Base-by-base conservation (phyloP, 495 filamentous ascomycete genomes). In the Neurospora hispaniola region DNA sequence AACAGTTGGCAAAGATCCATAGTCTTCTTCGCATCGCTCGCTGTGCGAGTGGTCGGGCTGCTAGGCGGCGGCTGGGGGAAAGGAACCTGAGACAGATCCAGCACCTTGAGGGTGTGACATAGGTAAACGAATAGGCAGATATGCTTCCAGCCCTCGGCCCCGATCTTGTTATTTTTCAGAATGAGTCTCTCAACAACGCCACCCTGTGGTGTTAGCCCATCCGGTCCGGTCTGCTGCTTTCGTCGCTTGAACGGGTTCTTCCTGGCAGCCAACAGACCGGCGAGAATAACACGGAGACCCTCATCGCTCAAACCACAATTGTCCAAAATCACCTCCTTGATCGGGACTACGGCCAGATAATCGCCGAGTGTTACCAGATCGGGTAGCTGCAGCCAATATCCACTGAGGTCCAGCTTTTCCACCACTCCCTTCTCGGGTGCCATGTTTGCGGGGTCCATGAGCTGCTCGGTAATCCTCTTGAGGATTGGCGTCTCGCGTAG, bases 91-190 rank as follows among this genome's bases (percentile, higher is more conserved):
- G 93, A 94, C 35, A 98, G 77, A 80, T 98, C 96, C 38, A 98
- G 87, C 11, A 88, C 91, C 80, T 93, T 94, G 42, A 99, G 81
- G 10, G 93, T 94, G 73, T 89, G 89, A 69, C 92, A 97, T 80
- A 98, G 90, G 78, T 97, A 90, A 31, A 97, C 84, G 79, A 99
- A 99, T 10, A 97, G 84, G 71, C 90, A 90, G 44, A 99, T 92
- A 76, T 98, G 91, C 76, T 90, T 91, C 96, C 96, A 99, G 40
- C 96, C 96, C 71, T 95, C 93, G 3, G 85, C 82, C 10, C 91
- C 90, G 72, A 98, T 92, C 76, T 93, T 95, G 77, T 96, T 97
- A 78, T 94, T 91, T 79, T 97, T 98, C n/a, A 99, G 81, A 5
- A 91, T 91, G 6, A 99, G 80, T 73, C 95, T 90, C 83, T 98